Evolutionary conservation across 495 filamentous ascomycete species (phyloP).

Genomic region (Tuber indicum): DNA sequence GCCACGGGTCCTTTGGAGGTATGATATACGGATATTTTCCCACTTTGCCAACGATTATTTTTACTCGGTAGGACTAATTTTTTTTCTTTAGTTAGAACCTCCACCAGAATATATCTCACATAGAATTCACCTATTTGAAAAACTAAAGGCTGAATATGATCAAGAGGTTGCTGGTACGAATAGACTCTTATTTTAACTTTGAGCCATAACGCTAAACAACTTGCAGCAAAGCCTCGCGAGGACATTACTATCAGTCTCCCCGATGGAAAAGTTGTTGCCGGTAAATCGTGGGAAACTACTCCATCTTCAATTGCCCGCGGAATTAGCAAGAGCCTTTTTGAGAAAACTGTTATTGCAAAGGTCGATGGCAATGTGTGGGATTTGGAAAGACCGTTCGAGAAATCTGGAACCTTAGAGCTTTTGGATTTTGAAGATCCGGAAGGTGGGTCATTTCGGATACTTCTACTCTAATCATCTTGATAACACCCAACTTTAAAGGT

Average conservation of each 20-base stretch:
- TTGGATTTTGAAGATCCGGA: slow-evolving; percentile 78
- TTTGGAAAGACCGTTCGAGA: slow-evolving; percentile 78
- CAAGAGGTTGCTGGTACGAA: slow-evolving; percentile 54
- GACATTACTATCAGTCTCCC: slow-evolving; percentile 61
- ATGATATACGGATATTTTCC: slow-evolving; percentile 27
- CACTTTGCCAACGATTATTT: background rate
- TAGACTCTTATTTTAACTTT: slow-evolving; percentile 2
- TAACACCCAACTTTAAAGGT: slow-evolving; percentile 30
- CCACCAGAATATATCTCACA: slow-evolving; percentile 73
- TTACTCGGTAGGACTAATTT: slow-evolving; percentile 14
- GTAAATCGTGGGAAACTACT: slow-evolving; percentile 66
- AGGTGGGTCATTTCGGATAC: slow-evolving; percentile 49
- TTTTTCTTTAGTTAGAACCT: slow-evolving; percentile 50
- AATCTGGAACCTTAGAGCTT: slow-evolving; percentile 67
- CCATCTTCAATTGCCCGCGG: slow-evolving; percentile 59
- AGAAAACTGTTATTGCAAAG: slow-evolving; percentile 73
- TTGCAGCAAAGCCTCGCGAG: slow-evolving; percentile 54
- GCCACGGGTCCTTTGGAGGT: slow-evolving; percentile 46
- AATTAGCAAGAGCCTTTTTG: slow-evolving; percentile 63
- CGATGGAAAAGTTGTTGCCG: slow-evolving; percentile 56
- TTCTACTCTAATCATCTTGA: slow-evolving; percentile 21
- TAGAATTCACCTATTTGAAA: slow-evolving; percentile 79
- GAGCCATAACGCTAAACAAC: slow-evolving; percentile 3
- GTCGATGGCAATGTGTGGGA: slow-evolving; percentile 87
- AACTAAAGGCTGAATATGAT: slow-evolving; percentile 73